Base-by-base conservation (phyloP, 2,329 filamentous ascomycete species). In the Diaporthe eres region DNA sequence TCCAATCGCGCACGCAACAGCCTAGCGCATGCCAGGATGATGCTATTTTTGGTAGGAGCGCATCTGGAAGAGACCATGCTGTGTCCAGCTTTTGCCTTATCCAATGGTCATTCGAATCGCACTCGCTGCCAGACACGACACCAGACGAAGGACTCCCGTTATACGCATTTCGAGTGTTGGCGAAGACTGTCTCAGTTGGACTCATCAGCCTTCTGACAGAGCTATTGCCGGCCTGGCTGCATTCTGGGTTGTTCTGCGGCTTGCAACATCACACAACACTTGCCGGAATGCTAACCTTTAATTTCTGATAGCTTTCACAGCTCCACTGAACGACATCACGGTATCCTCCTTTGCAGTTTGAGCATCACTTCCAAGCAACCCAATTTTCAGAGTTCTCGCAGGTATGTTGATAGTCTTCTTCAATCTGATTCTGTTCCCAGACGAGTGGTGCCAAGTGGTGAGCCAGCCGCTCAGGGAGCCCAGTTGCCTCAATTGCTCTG, bases 221-320 rank as follows among this genome's bases (percentile, higher is more conserved):
- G 9, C 22, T 42, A 9, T n/a, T 37, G 49, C n/a, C 22, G 47
- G 34, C 34, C 34, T 25, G 34, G 10, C 15, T 55, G 15, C 19
- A n/a, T 4, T 1, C 5, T 25, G 31, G 7, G 65, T 3, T 19
- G 9, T 39, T 34, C 13, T 4, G 31, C 34, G 8, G 10, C 34
- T 13, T 15, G 22, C 8, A 25, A 12, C 10, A 28, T 25, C 22
- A 25, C 9, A 51, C 28, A 65, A 51, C 0, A 9, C 7, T 70
- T 25, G 44, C 15, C 63, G 15, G 17, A 25, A 53, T 22, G 47
- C 49, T 55, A 39, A 70, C 13, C 22, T 37, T 42, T 4, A 8
- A 13, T 55, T 42, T 15, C 31, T n/a, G 22, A 15, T n/a, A 70
- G 65, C n/a, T 70, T 70, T 55, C 65, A 70, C 31, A 70, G 9